Evolutionary conservation across 2,329 filamentous ascomycete genomes (phyloP).

Genomic region (Botrytis elliptica): DNA sequence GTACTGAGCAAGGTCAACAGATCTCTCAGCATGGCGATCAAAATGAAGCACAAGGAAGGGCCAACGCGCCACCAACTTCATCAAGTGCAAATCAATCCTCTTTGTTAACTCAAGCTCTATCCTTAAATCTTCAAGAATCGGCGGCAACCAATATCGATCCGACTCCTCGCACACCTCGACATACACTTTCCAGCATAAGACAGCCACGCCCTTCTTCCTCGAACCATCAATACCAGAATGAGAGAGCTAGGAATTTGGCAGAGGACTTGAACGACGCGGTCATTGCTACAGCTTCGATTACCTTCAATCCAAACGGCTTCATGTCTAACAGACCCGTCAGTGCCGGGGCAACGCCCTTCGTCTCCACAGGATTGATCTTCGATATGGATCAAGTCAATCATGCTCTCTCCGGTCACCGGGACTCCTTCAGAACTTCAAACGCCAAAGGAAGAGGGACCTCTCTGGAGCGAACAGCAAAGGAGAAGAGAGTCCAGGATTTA

Average conservation of each 20-base stretch:
- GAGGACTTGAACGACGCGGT: constrained; percentile 25
- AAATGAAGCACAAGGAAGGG: constrained; percentile 28
- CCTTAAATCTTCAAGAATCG: constrained; percentile 22
- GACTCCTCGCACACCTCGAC: constrained; percentile 3
- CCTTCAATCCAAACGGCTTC: constrained; percentile 15
- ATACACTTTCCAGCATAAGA: constrained; percentile 4
- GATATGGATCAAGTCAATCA: constrained; percentile 41
- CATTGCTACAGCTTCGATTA: constrained; percentile 22
- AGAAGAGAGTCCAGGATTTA: constrained; percentile 41
- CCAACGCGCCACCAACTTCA: constrained; percentile 24
- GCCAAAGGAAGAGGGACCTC: constrained; percentile 42
- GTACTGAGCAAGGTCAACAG: constrained; percentile 31
- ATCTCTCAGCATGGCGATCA: constrained; percentile 30
- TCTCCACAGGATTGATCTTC: constrained; percentile 23
- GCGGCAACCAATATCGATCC: constrained; percentile 10
- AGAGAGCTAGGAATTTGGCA: constrained; percentile 16
- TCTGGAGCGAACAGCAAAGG: constrained; percentile 46
- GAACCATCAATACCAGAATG: constrained; percentile 26
- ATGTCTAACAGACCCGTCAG: constrained; percentile 20
- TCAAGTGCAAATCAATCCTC: constrained; percentile 31
- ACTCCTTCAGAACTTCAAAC: constrained; percentile 36
- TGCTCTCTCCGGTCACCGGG: constrained; percentile 41
- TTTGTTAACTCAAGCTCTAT: constrained; percentile 37
- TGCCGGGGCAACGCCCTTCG: constrained; percentile 27
- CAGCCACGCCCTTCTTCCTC: constrained; percentile 13